phyloP scores from a whole-genome alignment of 2,329 filamentous ascomycete species.

The Lecanoromycetidae sp. region DNA sequence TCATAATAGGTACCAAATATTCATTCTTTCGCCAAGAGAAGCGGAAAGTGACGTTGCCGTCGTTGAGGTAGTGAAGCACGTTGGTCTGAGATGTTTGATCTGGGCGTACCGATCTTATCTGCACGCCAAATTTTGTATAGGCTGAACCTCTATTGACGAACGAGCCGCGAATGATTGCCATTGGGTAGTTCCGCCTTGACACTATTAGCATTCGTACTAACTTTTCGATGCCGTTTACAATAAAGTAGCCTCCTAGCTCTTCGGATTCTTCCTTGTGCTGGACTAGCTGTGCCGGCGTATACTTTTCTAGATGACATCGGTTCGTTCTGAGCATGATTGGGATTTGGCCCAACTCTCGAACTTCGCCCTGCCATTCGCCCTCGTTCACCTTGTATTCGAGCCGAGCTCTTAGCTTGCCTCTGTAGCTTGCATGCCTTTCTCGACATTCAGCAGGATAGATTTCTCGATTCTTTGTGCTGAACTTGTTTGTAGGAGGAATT shows the following conservation, averaged over 20 bases:
- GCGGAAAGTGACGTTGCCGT: conserved; percentile 91
- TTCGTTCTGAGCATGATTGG: conserved; percentile 95
- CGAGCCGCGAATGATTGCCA: conserved; percentile 83
- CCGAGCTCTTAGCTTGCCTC: conserved; percentile 70
- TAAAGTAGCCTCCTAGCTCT: conserved; percentile 90
- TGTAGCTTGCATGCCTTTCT: conserved; percentile 84
- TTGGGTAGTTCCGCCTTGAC: conserved; percentile 82
- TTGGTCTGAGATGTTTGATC: conserved; percentile 98
- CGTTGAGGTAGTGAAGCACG: conserved; percentile 85
- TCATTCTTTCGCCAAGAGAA: conserved; percentile 98
- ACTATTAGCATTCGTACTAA: conserved; percentile 86
- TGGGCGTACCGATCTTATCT: conserved; percentile 83
- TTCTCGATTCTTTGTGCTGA: conserved; percentile 63
- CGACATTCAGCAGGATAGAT: conserved; percentile 87
- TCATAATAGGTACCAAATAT: conserved; percentile 89
- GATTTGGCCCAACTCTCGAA: conserved; percentile 74
- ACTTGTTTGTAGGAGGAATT: conserved; percentile 72
- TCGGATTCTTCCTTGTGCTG: conserved; percentile 88
- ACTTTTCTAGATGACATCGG: conserved; percentile 76
- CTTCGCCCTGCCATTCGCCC: conserved; percentile 68
- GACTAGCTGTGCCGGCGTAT: conserved; percentile 71
- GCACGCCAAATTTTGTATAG: conserved; percentile 83
- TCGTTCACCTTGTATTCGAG: conserved; percentile 81
- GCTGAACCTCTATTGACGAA: conserved; percentile 76
- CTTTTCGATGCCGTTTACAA: conserved; percentile 96